These are phyloP conservation scores for Begonia fuchsioides DNA, from an alignment of 306 rosid genomes.

Conservation along the genomic window DNA sequence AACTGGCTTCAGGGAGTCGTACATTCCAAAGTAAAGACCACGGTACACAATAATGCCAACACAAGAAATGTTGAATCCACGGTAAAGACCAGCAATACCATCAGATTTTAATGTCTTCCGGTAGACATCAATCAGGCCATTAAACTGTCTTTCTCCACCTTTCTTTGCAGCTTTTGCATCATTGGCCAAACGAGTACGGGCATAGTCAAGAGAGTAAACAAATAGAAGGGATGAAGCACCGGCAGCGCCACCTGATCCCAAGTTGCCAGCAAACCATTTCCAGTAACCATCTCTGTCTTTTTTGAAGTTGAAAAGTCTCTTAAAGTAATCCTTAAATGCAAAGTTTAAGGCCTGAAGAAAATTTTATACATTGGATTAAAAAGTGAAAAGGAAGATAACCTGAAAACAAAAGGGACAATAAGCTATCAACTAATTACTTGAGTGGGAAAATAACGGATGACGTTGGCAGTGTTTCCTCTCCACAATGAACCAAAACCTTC, in stretches of 20 bases:
- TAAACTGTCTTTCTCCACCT: slow-evolving; percentile 86
- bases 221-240: slow-evolving; percentile 80
- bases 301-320: slow-evolving; percentile 89
- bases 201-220: slow-evolving; percentile 77
- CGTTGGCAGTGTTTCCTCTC: slow-evolving; percentile 68
- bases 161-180: slow-evolving; percentile 82
- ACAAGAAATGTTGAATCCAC: slow-evolving; percentile 71
- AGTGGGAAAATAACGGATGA: slow-evolving; percentile 48
- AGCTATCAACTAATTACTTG: slow-evolving; percentile 12
- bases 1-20: slow-evolving; percentile 76
- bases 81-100: slow-evolving; percentile 79
- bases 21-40: slow-evolving; percentile 85
- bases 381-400: not conserved
- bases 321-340: slow-evolving; percentile 88
- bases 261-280: slow-evolving; percentile 86
- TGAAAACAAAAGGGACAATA: too few species aligned
- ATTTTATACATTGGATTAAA: slow-evolving; percentile 10
- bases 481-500: slow-evolving; percentile 45
- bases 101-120: slow-evolving; percentile 62
- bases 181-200: slow-evolving; percentile 79
- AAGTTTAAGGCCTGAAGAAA: slow-evolving; percentile 62
- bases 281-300: slow-evolving; percentile 81
- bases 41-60: slow-evolving; percentile 82
- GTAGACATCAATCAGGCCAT: slow-evolving; percentile 78
- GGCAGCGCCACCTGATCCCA: slow-evolving; percentile 85